Percentiles rank a stretch among this genome's conserved stretches.
Evolutionary conservation across 2,329 filamentous ascomycete genomes (phyloP).

Genomic region (Remersonia thermophila): DNA sequence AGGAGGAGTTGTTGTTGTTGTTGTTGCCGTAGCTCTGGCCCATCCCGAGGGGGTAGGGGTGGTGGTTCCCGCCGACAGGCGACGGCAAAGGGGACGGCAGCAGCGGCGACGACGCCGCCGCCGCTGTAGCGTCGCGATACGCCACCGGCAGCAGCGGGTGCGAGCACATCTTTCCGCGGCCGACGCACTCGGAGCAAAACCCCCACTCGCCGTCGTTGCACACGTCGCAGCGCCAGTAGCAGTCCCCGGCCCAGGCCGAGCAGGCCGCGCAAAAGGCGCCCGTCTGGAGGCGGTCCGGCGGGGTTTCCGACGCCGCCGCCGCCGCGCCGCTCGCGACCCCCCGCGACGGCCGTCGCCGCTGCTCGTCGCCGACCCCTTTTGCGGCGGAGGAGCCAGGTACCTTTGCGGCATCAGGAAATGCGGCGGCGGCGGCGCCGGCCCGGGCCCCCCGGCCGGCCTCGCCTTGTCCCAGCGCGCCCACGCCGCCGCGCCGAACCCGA

Average conservation of each 20-base stretch:
- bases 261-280: constrained; percentile 81
- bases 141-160: constrained; percentile 70
- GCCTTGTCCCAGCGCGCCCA: constrained; percentile 52
- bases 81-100: background rate
- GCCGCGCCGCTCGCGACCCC: too few relatives aligned
- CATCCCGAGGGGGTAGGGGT: too few relatives aligned
- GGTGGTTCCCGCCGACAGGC: too few relatives aligned
- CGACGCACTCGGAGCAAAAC: constrained; percentile 80
- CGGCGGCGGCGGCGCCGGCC: constrained; percentile 31
- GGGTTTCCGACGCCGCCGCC: constrained; percentile 40
- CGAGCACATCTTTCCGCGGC: constrained; percentile 66
- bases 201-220: constrained; percentile 95
- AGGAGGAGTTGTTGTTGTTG: background rate
- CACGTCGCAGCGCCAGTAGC: constrained; percentile 77
- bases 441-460: constrained; percentile 20
- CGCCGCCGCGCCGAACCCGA: constrained; percentile 69
- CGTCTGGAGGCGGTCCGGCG: constrained; percentile 53
- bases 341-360: too few relatives aligned
- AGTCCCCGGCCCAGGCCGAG: constrained; percentile 59
- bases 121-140: constrained; percentile 32
- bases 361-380: constrained; percentile 38
- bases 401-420: constrained; percentile 48
- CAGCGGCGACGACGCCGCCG: background rate
- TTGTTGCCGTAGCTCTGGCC: background rate
- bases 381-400: constrained; percentile 34